These are phyloP conservation scores for Saccharomyces hybrid DNA, from an alignment of 1,139 yeast genomes.

Conservation along the genomic window DNA sequence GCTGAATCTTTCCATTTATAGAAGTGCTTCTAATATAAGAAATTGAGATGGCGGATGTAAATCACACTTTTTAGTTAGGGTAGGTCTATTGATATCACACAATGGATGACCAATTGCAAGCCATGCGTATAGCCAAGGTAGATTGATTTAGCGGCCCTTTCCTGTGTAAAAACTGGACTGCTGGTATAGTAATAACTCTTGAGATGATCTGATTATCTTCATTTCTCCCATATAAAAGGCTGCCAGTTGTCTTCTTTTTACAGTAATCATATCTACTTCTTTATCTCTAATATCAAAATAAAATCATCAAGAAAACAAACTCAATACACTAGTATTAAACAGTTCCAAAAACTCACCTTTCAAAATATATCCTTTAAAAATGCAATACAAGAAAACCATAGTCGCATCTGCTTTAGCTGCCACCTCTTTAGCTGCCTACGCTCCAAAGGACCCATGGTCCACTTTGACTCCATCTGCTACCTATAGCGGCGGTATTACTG, in stretches of 20 bases:
- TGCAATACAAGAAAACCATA: constrained; percentile 31
- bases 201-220: not conserved
- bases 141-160: not conserved
- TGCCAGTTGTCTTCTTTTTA: not conserved
- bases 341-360: not conserved
- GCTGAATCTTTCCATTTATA: not conserved
- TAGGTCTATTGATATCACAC: not conserved
- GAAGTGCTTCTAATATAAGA: not conserved
- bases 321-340: not conserved
- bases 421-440: constrained; percentile 51
- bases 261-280: not conserved
- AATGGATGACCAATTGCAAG: not conserved
- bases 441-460: constrained; percentile 66
- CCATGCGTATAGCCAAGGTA: not conserved
- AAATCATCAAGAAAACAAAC: not conserved
- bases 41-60: not conserved
- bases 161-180: not conserved
- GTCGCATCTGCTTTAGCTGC: constrained; percentile 40
- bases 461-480: constrained; percentile 58
- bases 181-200: not conserved
- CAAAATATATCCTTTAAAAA: constrained; percentile 8
- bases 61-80: not conserved
- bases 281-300: not conserved
- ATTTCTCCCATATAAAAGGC: not conserved
- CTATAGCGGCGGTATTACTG: constrained; percentile 50